Base-by-base conservation (phyloP, 441 rosid genomes). In the Omphalea diandra region DNA sequence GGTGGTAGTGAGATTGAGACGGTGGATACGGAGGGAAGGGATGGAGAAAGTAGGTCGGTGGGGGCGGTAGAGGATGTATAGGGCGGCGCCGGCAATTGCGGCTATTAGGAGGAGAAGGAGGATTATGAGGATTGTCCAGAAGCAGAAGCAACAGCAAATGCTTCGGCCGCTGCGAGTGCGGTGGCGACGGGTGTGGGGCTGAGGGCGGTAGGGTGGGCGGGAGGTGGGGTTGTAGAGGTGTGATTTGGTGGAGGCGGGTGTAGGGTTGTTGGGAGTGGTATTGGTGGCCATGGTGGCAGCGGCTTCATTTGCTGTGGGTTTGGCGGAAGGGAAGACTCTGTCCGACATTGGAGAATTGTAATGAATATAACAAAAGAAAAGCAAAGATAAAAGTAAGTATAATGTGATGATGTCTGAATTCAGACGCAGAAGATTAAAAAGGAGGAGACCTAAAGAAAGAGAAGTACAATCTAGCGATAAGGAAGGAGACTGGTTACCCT, bases 41-140 rank as follows among this genome's bases (percentile, higher is more conserved):
- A 95, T 81, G n/a, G 90, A 40, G 83, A 92, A 95, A 55, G 70
- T 50, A 0, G 98, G 99, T 35, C 86, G 90, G 71, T 88, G 94
- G n/a, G 98, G 98, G 65, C 85, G 90, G 89, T 90, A 92, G 50
- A 95, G 75, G 67, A 77, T 58, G 86, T 89, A 95, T 1, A 90
- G 35, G 70, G 85, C 77, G 55, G 83, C 85, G 5, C 85, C 84
- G 4, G 87, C 92, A 47, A 79, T 63, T 66, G 79, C 85, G 57
- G 69, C 78, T 33, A 83, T 57, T 75, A 92, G 47, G 79, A 95
- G 62, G 66, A 93, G 11, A 46, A 84, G 3, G 69, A 94, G 81
- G 53, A 90, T 50, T 68, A 73, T 40, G 27, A 87, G 65, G 33
- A 86, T 82, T 68, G 81, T 64, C 93, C 95, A 93, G 62, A 91